Base-by-base conservation (phyloP, 1,284 basidiomycete species). In the Cerioporus squamosus region DNA sequence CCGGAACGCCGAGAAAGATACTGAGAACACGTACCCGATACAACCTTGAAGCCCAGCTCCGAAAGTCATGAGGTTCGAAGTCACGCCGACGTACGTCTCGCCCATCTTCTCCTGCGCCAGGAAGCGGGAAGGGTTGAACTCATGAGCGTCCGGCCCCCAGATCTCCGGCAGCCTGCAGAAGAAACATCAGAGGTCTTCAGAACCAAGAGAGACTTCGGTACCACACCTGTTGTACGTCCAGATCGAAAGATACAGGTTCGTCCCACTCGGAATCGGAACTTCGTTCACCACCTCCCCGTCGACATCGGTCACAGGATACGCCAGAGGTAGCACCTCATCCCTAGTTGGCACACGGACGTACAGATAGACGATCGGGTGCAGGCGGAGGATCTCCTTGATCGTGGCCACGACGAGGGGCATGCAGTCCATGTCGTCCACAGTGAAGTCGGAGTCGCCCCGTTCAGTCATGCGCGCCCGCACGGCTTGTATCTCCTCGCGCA, bases 91-190 rank as follows among this genome's bases (percentile, higher is more conserved):
- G 5, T 73, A 75, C 6, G 77, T 75, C 12, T 76, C 75, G 60
- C 76, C 77, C 67, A 76, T 77, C 59, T 78, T 76, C 10, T 71
- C 64, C 26, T 58, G 57, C 14, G 73, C 70, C n/a, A 85, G 65
- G 80, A 81, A 85, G 48, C 84, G 72, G 44, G 81, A 78, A 2
- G 84, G 84, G 57, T 81, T 81, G 68, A 80, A 85, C 29, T 70
- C 68, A 53, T 82, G 70, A 5, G 83, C 81, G 61, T 85, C 82
- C 39, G 78, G 72, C 8, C 83, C 83, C 68, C 82, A 86, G 36
- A 83, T 63, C 47, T 77, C 72, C 50, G 75, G 73, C 62, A 81
- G 73, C 57, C 62, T 60, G 31, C 15, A 42, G 40, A 5, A 42
- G 9, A 2, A n/a, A 7, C 20, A 12, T 18, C 3, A 15, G 15